phyloP scores from a whole-genome alignment of 495 filamentous ascomycete genomes.

The Penicillium parvum region DNA sequence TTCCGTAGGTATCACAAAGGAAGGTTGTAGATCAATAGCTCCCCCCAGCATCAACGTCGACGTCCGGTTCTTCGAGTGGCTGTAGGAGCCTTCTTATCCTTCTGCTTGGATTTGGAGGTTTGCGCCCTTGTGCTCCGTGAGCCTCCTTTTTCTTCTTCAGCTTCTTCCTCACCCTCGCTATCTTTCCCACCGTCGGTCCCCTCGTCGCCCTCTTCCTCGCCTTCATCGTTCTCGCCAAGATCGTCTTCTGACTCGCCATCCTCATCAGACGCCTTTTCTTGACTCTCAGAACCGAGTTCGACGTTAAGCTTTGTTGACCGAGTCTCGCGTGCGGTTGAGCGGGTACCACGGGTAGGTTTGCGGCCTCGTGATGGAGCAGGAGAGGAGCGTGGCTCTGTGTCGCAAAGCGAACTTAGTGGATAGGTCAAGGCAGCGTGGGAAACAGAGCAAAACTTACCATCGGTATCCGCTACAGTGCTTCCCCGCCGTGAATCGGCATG shows the following conservation, averaged over 20 bases:
- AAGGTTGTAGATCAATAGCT: constrained; percentile 1
- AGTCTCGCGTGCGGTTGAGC: constrained; percentile 36
- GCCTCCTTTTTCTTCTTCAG: constrained; percentile 34
- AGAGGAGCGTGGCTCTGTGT: constrained; percentile 46
- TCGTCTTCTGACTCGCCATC: constrained; percentile 41
- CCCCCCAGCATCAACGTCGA: constrained; percentile 24
- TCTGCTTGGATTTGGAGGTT: constrained; percentile 35
- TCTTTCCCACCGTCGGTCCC: constrained; percentile 10
- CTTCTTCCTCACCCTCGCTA: constrained; percentile 16
- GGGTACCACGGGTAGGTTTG: constrained; percentile 36
- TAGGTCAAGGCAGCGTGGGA: not conserved
- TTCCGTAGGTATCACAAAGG: constrained; percentile 27
- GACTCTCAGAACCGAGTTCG: constrained; percentile 30
- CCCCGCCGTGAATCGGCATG: constrained; percentile 38
- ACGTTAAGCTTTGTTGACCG: constrained; percentile 41
- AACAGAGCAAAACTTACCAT: constrained; percentile 32
- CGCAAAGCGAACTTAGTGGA: constrained; percentile 7
- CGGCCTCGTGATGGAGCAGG: constrained; percentile 45
- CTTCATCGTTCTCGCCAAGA: constrained; percentile 35
- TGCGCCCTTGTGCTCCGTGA: constrained; percentile 41
- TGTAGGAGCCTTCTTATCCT: constrained; percentile 32
- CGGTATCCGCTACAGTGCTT: constrained; percentile 50
- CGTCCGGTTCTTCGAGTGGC: constrained; percentile 34
- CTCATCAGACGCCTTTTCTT: constrained; percentile 32
- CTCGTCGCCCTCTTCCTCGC: constrained; percentile 35